Conservation (phyloP, 352 stramenopile species). For the Aphanomyces invadans region DNA sequence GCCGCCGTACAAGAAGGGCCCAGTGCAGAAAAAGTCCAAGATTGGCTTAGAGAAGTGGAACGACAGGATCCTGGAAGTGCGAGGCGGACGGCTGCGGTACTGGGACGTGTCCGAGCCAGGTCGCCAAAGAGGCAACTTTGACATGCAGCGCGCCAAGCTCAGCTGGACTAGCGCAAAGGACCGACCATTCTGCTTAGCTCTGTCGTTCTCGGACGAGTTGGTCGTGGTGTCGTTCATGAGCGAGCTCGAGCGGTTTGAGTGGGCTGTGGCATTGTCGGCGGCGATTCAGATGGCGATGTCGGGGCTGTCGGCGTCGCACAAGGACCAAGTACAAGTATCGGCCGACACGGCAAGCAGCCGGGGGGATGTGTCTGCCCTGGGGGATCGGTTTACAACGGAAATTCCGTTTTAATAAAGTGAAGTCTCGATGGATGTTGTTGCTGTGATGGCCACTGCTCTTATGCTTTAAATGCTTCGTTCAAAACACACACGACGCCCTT, state of each 20-base stretch:
- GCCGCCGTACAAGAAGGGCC: slow-evolving; percentile 69
- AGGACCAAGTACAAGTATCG: neutral
- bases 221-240: slow-evolving; percentile 54
- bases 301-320: slow-evolving; percentile 40
- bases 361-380: neutral
- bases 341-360: neutral
- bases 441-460: neutral
- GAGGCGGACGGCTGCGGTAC: slow-evolving; percentile 76
- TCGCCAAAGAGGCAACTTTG: slow-evolving; percentile 9
- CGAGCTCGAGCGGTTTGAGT: slow-evolving; percentile 79
- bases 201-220: slow-evolving; percentile 51
- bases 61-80: slow-evolving; percentile 63
- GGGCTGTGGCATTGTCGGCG: slow-evolving; percentile 80
- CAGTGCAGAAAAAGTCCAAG: slow-evolving; percentile 79
- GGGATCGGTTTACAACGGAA: neutral
- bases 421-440: too few species aligned
- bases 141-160: slow-evolving; percentile 27
- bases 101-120: slow-evolving; percentile 25
- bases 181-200: slow-evolving; percentile 67
- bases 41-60: slow-evolving; percentile 86
- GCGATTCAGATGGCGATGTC: slow-evolving; percentile 80
- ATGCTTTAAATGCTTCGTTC: slow-evolving; percentile 14
- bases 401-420: slow-evolving; percentile 25
- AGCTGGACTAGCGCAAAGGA: slow-evolving; percentile 22
- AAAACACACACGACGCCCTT: slow-evolving; percentile 15